Evolutionary conservation across 768 basidiomycete genomes (phyloP).

Genomic region (Russula earlei): DNA sequence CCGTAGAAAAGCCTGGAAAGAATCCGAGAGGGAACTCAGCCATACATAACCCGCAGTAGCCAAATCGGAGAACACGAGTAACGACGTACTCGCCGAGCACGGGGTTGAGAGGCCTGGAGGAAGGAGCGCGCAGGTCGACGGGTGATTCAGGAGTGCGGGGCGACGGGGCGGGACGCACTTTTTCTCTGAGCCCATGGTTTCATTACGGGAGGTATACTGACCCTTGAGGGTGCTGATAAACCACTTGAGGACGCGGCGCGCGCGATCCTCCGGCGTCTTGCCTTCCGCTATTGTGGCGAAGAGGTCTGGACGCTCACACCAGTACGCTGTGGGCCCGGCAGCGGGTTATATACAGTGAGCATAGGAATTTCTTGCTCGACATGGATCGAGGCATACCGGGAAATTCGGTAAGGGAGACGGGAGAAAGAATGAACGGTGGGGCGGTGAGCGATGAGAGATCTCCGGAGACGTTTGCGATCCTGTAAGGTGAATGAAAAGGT

Average conservation of each 20-base stretch:
- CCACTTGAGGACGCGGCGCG: constrained; percentile 83
- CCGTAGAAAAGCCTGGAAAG: constrained; percentile 71
- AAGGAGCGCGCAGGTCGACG: neutral
- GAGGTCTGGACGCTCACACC: constrained; percentile 89
- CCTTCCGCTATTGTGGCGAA: constrained; percentile 84
- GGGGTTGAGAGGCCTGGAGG: constrained; percentile 79
- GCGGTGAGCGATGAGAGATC: constrained; percentile 81
- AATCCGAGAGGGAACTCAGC: neutral
- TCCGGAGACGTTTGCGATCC: constrained; percentile 79
- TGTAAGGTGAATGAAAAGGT: constrained; percentile 24
- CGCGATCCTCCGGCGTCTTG: constrained; percentile 59
- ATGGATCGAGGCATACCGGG: constrained; percentile 48
- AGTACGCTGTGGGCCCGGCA: constrained; percentile 55
- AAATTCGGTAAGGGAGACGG: constrained; percentile 85
- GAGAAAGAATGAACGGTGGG: constrained; percentile 87
- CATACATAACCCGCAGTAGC: neutral
- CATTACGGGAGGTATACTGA: constrained; percentile 90
- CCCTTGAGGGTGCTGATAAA: constrained; percentile 95
- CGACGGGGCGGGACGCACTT: constrained; percentile 45
- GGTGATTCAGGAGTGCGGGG: neutral
- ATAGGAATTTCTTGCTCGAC: too few species aligned
- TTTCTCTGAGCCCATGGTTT: constrained; percentile 95
- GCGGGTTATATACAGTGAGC: constrained; percentile 5
- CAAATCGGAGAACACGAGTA: neutral
- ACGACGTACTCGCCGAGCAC: constrained; percentile 78